Evolutionary conservation across 2,329 filamentous ascomycete genomes (phyloP).

Genomic region (Penicillium sp.): DNA sequence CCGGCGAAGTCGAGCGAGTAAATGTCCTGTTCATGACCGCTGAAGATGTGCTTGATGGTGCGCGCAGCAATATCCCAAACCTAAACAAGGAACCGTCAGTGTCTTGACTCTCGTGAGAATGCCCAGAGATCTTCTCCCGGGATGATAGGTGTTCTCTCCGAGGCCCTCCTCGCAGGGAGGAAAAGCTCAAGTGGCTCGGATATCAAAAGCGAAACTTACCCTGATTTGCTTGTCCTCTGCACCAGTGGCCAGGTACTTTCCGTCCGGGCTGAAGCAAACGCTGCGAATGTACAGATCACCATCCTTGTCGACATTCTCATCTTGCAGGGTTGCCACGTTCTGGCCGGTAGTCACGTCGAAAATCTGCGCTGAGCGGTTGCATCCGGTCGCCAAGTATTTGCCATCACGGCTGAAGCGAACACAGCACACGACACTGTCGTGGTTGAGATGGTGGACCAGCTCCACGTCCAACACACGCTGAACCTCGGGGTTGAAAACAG

Average conservation of each 20-base stretch:
- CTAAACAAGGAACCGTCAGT: constrained; percentile 38
- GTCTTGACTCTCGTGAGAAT: neutral
- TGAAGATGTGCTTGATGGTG: constrained; percentile 84
- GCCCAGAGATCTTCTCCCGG: too few relatives aligned
- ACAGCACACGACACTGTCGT: constrained; percentile 97
- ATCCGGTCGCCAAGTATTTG: constrained; percentile 91
- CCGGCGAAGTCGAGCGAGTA: constrained; percentile 93
- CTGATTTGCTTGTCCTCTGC: constrained; percentile 97
- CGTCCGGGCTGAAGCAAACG: constrained; percentile 97
- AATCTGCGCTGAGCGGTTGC: constrained; percentile 98
- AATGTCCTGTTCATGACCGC: constrained; percentile 97
- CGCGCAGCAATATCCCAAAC: constrained; percentile 89
- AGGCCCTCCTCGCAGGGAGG: too few relatives aligned
- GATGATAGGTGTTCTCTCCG: too few relatives aligned
- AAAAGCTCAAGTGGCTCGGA: too few relatives aligned
- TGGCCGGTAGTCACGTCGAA: constrained; percentile 85
- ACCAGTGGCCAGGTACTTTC: constrained; percentile 86
- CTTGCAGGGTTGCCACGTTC: constrained; percentile 84
- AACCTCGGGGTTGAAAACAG: constrained; percentile 89
- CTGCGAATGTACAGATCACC: constrained; percentile 96
- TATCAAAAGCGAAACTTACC: constrained; percentile 47
- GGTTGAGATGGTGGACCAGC: constrained; percentile 82
- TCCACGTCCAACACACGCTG: constrained; percentile 88
- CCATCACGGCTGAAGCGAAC: constrained; percentile 95
- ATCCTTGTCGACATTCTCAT: constrained; percentile 77